These are phyloP conservation scores for Aspergillus mulundensis DNA, from an alignment of 495 filamentous ascomycete genomes.

Conservation along the genomic window DNA sequence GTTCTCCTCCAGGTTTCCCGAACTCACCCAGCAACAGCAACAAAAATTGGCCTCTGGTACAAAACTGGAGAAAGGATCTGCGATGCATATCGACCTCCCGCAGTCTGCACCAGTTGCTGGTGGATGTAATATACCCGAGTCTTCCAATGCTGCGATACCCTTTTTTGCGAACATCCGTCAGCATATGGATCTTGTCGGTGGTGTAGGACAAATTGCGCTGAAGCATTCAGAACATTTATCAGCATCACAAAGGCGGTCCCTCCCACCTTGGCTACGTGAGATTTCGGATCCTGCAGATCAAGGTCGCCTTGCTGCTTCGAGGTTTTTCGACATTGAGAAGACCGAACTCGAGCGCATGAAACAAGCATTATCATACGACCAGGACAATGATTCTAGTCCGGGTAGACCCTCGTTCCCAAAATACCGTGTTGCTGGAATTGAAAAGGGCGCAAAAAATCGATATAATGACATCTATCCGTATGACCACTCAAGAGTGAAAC, in stretches of 20 bases:
- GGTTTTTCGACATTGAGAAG: constrained; percentile 79
- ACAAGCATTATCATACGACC: constrained; percentile 69
- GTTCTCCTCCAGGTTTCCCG: constrained; percentile 50
- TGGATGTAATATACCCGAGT: constrained; percentile 76
- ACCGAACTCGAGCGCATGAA: constrained; percentile 87
- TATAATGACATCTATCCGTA: constrained; percentile 99
- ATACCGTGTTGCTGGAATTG: constrained; percentile 77
- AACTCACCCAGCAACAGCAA: constrained; percentile 30
- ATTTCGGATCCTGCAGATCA: constrained; percentile 62
- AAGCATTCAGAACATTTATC: constrained; percentile 60
- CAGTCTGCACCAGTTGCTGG: constrained; percentile 74
- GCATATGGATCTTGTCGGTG: constrained; percentile 92
- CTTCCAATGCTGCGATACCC: constrained; percentile 67
- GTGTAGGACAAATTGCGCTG: constrained; percentile 85
- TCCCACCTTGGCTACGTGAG: constrained; percentile 75
- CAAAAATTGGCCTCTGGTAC: constrained; percentile 11
- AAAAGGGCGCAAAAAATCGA: constrained; percentile 90
- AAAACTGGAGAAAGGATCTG: constrained; percentile 40
- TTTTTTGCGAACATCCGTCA: constrained; percentile 97
- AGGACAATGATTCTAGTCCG: constrained; percentile 46
- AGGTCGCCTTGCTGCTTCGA: constrained; percentile 75
- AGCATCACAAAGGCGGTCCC: constrained; percentile 31
- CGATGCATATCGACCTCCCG: constrained; percentile 46
- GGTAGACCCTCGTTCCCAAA: constrained; percentile 19
- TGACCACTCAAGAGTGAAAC: constrained; percentile 83